phyloP scores from a whole-genome alignment of 495 filamentous ascomycete species.

The Trichodelitschia bisporula region DNA sequence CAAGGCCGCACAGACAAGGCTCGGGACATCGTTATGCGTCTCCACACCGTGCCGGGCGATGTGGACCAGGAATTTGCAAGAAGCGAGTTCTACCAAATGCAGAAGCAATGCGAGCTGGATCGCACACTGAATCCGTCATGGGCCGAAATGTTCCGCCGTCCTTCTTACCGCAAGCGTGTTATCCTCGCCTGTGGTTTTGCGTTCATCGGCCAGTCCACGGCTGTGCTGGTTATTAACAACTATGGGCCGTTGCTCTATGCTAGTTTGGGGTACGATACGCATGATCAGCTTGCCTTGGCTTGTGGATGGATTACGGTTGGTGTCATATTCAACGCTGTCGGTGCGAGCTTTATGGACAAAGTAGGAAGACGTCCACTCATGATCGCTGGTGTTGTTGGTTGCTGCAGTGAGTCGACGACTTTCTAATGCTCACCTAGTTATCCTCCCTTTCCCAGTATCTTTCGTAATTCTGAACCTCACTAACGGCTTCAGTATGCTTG shows the following conservation, averaged over 20 bases:
- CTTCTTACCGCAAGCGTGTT: conserved; percentile 8
- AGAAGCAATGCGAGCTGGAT: conserved; percentile 7
- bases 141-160: conserved; percentile 7
- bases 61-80: conserved; percentile 7
- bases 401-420: no score
- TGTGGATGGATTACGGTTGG: conserved; percentile 12
- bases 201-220: conserved; percentile 10
- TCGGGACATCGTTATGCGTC: conserved; percentile 6
- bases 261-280: conserved; percentile 8
- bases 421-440: no score
- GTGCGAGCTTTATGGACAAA: conserved; percentile 8
- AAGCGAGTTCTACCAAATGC: conserved; percentile 9
- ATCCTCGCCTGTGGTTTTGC: conserved; percentile 9
- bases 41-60: conserved; percentile 5
- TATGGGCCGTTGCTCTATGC: conserved; percentile 12
- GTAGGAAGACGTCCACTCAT: conserved; percentile 10
- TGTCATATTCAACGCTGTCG: conserved; percentile 8
- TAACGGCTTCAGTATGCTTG: conserved; percentile 5
- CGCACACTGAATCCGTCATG: conserved; percentile 7
- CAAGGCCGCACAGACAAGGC: conserved; percentile 7
- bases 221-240: conserved; percentile 13
- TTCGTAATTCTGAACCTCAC: neutral
- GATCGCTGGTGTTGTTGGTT: conserved; percentile 10
- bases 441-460: neutral
- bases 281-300: conserved; percentile 8